phyloP scores from a whole-genome alignment of 257 asterid genomes.

The Solanum paucissectum region DNA sequence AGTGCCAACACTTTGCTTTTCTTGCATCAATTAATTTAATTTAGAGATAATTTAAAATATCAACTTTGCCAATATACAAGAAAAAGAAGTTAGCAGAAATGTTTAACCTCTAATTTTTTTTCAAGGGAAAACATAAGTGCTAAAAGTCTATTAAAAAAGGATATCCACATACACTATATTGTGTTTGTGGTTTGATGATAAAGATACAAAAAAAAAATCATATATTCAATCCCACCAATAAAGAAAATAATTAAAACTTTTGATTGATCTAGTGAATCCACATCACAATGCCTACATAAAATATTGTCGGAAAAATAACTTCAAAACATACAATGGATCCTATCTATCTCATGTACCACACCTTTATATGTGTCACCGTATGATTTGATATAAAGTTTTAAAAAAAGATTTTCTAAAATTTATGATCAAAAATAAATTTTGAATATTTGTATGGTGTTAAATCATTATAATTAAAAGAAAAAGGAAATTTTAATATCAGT shows the following conservation, averaged over 20 bases:
- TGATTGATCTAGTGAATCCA: neutral
- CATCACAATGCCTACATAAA: neutral
- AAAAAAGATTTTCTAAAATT: too few species aligned
- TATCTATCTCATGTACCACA: neutral
- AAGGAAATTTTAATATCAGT: too few species aligned
- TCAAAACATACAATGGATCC: neutral
- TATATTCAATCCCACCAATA: neutral
- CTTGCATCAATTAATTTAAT: neutral
- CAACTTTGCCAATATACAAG: neutral
- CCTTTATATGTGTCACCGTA: neutral
- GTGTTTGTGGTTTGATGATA: neutral
- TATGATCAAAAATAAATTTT: too few species aligned
- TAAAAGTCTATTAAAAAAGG: neutral
- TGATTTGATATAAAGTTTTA: too few species aligned
- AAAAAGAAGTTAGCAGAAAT: neutral
- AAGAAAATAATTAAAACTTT: neutral
- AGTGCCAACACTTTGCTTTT: neutral
- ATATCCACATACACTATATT: neutral
- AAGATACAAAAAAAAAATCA: neutral
- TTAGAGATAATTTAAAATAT: neutral
- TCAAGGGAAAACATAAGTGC: neutral
- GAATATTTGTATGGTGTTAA: too few species aligned
- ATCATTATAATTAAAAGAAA: too few species aligned
- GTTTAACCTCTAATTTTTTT: neutral
- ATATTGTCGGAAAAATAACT: neutral